Conservation (phyloP, 495 filamentous ascomycete species). For the Neurospora sp. region DNA sequence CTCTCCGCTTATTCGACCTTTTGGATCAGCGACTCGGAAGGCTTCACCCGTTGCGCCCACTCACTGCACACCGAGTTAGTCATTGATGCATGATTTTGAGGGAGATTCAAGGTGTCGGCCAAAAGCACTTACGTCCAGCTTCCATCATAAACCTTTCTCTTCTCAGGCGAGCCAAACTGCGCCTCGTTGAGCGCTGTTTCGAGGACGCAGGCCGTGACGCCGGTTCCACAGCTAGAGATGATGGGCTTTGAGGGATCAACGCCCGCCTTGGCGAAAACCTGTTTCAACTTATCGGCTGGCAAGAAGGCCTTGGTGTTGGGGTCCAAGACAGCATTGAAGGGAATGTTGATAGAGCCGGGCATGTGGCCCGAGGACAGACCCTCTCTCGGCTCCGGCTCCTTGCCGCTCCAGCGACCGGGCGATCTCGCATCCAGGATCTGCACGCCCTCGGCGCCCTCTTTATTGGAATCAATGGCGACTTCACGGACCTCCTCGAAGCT, state of each 20-base stretch:
- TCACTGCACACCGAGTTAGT: conserved; percentile 36
- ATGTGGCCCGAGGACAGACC: conserved; percentile 89
- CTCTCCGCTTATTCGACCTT: conserved; percentile 14
- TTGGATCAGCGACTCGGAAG: conserved; percentile 31
- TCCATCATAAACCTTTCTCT: conserved; percentile 81
- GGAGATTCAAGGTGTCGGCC: background rate
- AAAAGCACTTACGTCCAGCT: conserved; percentile 85
- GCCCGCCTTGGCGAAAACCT: conserved; percentile 67
- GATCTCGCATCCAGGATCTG: conserved; percentile 89
- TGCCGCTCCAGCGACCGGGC: conserved; percentile 68
- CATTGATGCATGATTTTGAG: background rate
- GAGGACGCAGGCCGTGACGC: conserved; percentile 87
- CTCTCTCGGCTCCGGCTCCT: conserved; percentile 74
- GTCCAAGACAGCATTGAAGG: conserved; percentile 71
- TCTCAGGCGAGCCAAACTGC: conserved; percentile 56
- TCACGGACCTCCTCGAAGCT: conserved; percentile 71
- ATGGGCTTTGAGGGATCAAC: conserved; percentile 76
- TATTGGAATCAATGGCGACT: conserved; percentile 61
- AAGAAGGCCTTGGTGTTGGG: conserved; percentile 71
- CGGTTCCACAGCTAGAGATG: conserved; percentile 84
- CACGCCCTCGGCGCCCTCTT: conserved; percentile 68
- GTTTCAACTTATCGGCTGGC: conserved; percentile 57
- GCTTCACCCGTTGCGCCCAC: conserved; percentile 55
- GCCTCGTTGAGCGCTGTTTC: conserved; percentile 79
- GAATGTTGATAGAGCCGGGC: conserved; percentile 75